Evolutionary conservation across 164 flowering plant species (phyloP).

Genomic region (Magnolia officinalis): DNA sequence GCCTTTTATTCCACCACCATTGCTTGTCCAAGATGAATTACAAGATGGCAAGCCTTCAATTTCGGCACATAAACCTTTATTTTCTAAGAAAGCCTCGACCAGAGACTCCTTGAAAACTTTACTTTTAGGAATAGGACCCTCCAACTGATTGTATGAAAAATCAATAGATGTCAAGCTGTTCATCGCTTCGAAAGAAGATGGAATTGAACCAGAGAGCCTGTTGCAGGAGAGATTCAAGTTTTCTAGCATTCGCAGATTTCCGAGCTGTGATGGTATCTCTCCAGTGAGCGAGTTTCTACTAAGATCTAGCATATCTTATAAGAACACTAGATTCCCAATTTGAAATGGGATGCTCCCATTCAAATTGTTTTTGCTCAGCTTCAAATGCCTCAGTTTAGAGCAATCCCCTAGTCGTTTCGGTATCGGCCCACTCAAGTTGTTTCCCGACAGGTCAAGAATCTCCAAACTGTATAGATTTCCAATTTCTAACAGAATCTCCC

Average conservation of each 20-base stretch:
- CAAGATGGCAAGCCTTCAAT: neutral
- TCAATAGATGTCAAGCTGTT: slow-evolving; percentile 3
- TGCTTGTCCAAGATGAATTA: neutral
- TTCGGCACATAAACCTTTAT: slow-evolving; percentile 4
- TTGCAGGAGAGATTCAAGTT: slow-evolving; percentile 9
- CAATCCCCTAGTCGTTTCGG: slow-evolving; percentile 1
- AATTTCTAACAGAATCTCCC: neutral
- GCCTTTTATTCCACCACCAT: neutral
- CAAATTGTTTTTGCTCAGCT: neutral
- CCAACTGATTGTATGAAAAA: slow-evolving; percentile 3
- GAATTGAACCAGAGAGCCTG: slow-evolving; percentile 4
- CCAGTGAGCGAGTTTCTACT: slow-evolving; percentile 5
- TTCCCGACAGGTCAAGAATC: slow-evolving; percentile 1
- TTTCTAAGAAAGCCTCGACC: neutral
- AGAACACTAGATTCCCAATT: slow-evolving; percentile 1
- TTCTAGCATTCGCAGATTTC: slow-evolving; percentile 3
- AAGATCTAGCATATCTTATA: slow-evolving; percentile 4
- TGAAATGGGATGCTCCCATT: slow-evolving; percentile 10
- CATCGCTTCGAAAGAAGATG: slow-evolving; percentile 3
- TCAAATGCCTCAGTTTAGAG: neutral
- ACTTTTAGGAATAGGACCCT: neutral
- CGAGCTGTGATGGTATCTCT: slow-evolving; percentile 6
- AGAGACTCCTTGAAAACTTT: neutral
- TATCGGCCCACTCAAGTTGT: slow-evolving; percentile 2
- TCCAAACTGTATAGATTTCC: neutral